Percentiles rank a stretch among this genome's conserved stretches.
Conservation (phyloP, 2,329 filamentous ascomycete species). For the Ilyonectria destructans region DNA sequence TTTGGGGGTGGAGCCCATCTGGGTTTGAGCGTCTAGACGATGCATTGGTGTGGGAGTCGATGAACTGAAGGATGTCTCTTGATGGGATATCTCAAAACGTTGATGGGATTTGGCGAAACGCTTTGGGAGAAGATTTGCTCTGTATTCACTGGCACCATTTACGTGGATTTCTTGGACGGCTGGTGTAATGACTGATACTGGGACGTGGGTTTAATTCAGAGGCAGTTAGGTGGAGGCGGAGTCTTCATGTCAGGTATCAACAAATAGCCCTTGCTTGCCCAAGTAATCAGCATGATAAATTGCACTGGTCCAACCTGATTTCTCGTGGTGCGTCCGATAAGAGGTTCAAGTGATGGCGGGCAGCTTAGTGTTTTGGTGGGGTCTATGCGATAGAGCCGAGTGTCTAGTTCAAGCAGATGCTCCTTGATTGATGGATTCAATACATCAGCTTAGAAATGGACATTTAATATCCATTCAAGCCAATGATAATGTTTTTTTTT, state of each 20-base stretch:
- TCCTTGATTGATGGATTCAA: too few species aligned
- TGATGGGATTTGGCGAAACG: conserved; percentile 46
- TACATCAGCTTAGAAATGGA: too few species aligned
- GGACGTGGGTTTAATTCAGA: conserved; percentile 51
- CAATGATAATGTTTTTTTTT: too few species aligned
- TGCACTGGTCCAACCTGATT: conserved; percentile 24
- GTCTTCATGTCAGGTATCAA: conserved; percentile 47
- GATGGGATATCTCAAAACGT: conserved; percentile 26
- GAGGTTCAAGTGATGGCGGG: neutral
- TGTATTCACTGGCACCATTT: conserved; percentile 53
- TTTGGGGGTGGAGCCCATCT: conserved; percentile 54
- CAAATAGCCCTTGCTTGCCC: conserved; percentile 41
- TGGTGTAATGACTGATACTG: conserved; percentile 52
- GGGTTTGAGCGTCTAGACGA: conserved; percentile 55
- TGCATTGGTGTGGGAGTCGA: conserved; percentile 51
- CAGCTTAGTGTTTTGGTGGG: neutral
- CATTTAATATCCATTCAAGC: too few species aligned
- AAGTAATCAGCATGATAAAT: conserved; percentile 36
- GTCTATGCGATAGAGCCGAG: neutral
- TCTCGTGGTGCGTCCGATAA: neutral
- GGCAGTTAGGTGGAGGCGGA: conserved; percentile 47
- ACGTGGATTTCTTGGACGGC: conserved; percentile 56
- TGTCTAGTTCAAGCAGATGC: neutral
- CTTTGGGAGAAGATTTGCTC: conserved; percentile 48
- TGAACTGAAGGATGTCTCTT: conserved; percentile 45